Evolutionary conservation across 164 flowering plant genomes (phyloP), one percentile per base, ranked within the genome.

Genomic region (Macadamia tetraphylla): DNA sequence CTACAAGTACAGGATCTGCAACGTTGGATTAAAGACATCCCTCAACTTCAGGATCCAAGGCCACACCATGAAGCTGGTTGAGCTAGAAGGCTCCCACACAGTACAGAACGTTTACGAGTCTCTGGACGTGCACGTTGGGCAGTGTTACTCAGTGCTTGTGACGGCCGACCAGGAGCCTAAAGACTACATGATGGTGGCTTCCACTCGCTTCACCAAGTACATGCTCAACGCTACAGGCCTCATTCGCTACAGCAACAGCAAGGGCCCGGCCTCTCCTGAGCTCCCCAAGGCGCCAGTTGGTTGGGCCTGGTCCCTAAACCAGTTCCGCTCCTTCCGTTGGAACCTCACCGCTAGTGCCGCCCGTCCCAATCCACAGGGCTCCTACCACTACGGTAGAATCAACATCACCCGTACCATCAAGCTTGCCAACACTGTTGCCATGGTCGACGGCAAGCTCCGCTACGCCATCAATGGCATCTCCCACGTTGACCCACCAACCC

Each of bases 81-180:
- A 83, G 78, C 53, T 81, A 55, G 84, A 81, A 15, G 85, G 87
- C 1, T 84, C 87, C n/a, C 87, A 84, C 74, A 80, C 84, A 0
- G 77, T 82, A 1, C 85, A 84, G 35, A 75, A 84, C 70, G 9
- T 65, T 23, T 84, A 84, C 68, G 81, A 78, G 1, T 73, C 85
- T 9, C 66, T 84, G 0, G 85, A 82, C 61, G 55, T 82, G 5
- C 85, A 84, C 58, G 71, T 84, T 3, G 87, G 87, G 3, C 87
- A 84, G 60, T 84, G 84, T 72, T 63, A 49, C 67, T 75, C 84
- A 0, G 85, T 82, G 1, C 70, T 84, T 52, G 84, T 84, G 12
- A 77, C 78, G 0, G 82, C 82, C 9, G 64, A 82, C 62, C 69
- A 78, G 63, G 48, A 46, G 1, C 81, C 83, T 13, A 74, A 70